Conservation (phyloP, 345 rosid genomes). For the Acer saccharum region DNA sequence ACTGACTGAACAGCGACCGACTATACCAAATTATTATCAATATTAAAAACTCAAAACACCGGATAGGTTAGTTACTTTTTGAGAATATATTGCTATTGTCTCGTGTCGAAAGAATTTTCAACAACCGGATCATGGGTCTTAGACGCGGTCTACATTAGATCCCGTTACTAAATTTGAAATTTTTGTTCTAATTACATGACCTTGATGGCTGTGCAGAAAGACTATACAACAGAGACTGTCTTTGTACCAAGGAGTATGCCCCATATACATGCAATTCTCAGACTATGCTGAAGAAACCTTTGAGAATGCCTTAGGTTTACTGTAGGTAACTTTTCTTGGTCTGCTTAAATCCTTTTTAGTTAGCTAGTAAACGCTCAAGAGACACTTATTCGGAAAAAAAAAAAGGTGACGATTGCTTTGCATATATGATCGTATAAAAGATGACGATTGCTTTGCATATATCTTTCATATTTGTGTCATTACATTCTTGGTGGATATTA, state of each 20-base stretch:
- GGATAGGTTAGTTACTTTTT: no score
- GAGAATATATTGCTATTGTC: neutral
- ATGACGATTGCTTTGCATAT: no score
- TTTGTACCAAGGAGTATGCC: conserved; percentile 93
- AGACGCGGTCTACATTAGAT: neutral
- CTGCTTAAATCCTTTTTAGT: neutral
- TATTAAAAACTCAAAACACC: no score
- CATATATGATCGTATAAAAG: neutral
- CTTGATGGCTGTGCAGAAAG: conserved; percentile 56
- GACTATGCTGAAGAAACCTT: conserved; percentile 95
- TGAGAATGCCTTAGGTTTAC: conserved; percentile 63
- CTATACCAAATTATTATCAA: no score
- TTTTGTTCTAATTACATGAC: neutral
- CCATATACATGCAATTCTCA: conserved; percentile 83
- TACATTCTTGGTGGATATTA: neutral
- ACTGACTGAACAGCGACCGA: no score
- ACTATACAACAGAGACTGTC: conserved; percentile 87
- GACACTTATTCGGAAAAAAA: no score
- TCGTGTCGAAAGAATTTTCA: neutral
- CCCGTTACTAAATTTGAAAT: neutral
- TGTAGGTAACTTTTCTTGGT: conserved; percentile 49
- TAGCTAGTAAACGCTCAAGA: neutral
- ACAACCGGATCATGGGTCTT: no score
- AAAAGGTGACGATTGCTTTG: neutral
- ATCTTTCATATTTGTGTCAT: neutral